These are phyloP conservation scores for Bretschneidera sinensis DNA, from an alignment of 345 rosid genomes.

Conservation along the genomic window DNA sequence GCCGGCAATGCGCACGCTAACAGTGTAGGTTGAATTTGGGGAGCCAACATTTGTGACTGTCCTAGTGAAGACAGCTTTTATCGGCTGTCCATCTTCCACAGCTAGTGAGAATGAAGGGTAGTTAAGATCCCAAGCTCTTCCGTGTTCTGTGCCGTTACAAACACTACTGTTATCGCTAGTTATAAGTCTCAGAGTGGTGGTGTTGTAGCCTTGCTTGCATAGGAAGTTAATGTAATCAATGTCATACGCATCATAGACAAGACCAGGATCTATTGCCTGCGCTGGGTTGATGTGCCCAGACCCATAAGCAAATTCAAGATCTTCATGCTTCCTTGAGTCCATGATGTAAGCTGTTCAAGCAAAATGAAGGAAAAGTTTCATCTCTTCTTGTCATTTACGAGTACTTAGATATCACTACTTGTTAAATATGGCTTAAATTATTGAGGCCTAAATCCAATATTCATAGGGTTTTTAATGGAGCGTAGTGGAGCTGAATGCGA, in stretches of 20 bases:
- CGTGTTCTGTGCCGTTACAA: constrained; percentile 11
- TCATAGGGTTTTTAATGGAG: no score
- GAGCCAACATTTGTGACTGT: constrained; percentile 40
- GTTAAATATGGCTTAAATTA: no score
- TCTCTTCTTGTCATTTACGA: no score
- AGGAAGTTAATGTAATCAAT: constrained; percentile 41
- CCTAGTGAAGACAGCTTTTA: constrained; percentile 25
- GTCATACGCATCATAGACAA: constrained; percentile 32
- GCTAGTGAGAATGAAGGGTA: constrained; percentile 37
- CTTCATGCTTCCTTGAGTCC: constrained; percentile 31
- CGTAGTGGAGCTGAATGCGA: no score
- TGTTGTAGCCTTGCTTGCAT: constrained; percentile 41
- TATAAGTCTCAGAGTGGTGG: constrained; percentile 19
- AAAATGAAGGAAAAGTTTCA: not conserved
- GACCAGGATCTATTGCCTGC: constrained; percentile 30
- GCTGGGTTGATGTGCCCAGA: constrained; percentile 39
- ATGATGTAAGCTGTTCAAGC: constrained; percentile 11
- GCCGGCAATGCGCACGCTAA: no score
- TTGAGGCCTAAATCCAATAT: no score
- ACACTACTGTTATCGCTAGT: constrained; percentile 29
- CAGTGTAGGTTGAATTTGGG: no score
- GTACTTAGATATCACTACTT: no score
- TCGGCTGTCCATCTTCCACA: constrained; percentile 26
- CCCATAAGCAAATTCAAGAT: constrained; percentile 34
- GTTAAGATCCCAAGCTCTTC: constrained; percentile 35